phyloP scores from a whole-genome alignment of 805 yeast species.

The Sugiyamaella smithiae region DNA sequence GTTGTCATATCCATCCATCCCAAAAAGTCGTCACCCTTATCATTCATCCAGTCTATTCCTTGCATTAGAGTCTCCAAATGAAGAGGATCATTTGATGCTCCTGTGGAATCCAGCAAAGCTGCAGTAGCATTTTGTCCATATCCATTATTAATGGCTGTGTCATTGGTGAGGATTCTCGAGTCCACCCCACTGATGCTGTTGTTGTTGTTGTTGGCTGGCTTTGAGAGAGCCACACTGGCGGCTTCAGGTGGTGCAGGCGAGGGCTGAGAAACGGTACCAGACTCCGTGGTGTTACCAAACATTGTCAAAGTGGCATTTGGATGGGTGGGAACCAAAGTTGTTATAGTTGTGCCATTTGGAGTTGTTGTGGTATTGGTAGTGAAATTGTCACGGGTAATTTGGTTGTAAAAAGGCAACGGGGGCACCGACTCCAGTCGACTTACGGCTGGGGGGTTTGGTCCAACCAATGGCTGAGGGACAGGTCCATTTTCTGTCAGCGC shows the following conservation, averaged over 20 bases:
- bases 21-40: conserved; percentile 77
- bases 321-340: conserved; percentile 73
- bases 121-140: conserved; percentile 3
- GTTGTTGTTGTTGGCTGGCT: neutral
- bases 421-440: conserved; percentile 41
- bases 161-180: neutral
- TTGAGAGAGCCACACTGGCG: neutral
- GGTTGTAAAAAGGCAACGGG: conserved; percentile 88
- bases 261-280: neutral
- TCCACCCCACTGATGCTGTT: neutral
- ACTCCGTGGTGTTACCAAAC: conserved; percentile 8
- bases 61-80: conserved; percentile 43
- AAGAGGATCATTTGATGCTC: conserved; percentile 27
- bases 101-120: conserved; percentile 26
- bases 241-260: neutral
- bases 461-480: conserved; percentile 24
- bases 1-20: conserved; percentile 76
- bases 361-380: conserved; percentile 81
- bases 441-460: conserved; percentile 25
- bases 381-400: conserved; percentile 85
- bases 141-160: neutral
- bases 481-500: neutral
- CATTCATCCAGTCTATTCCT: conserved; percentile 81
- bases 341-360: conserved; percentile 88
- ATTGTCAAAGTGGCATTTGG: conserved; percentile 18